phyloP scores from a whole-genome alignment of 2,329 filamentous ascomycete genomes.

The Fusarium kyushuense region DNA sequence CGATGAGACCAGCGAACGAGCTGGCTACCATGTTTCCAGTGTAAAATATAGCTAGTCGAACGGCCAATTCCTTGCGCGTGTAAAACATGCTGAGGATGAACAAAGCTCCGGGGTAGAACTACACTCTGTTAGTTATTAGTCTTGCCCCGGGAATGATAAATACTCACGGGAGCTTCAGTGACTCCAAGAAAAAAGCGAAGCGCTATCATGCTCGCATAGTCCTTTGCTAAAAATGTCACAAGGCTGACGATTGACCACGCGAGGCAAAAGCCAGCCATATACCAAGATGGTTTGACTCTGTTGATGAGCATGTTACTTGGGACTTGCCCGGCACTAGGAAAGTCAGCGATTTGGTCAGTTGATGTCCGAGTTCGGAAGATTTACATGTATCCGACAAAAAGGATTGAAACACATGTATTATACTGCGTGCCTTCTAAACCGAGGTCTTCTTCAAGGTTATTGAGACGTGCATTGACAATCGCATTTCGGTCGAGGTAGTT shows the following conservation, averaged over 20 bases:
- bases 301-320: constrained; percentile 57
- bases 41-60: constrained; percentile 59
- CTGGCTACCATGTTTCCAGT: constrained; percentile 54
- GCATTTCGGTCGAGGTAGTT: constrained; percentile 64
- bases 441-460: constrained; percentile 65
- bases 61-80: constrained; percentile 60
- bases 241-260: constrained; percentile 57
- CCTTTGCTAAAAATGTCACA: constrained; percentile 56
- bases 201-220: constrained; percentile 58
- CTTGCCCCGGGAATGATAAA: rapidly evolving
- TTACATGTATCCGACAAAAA: constrained; percentile 54
- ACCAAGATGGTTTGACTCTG: constrained; percentile 58
- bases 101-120: constrained; percentile 52
- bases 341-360: background rate
- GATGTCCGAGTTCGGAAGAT: background rate
- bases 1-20: constrained; percentile 59
- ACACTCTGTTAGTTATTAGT: rapidly evolving
- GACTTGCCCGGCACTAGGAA: constrained; percentile 45
- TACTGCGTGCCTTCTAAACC: constrained; percentile 55
- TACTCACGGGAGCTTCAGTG: constrained; percentile 53
- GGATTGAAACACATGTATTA: constrained; percentile 52
- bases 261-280: constrained; percentile 55
- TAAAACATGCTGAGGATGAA: constrained; percentile 65
- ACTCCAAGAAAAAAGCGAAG: constrained; percentile 57
- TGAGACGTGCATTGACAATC: constrained; percentile 66